These are phyloP conservation scores for Vaccinium darrowii DNA, from an alignment of 148 eudicot species.

Conservation along the genomic window DNA sequence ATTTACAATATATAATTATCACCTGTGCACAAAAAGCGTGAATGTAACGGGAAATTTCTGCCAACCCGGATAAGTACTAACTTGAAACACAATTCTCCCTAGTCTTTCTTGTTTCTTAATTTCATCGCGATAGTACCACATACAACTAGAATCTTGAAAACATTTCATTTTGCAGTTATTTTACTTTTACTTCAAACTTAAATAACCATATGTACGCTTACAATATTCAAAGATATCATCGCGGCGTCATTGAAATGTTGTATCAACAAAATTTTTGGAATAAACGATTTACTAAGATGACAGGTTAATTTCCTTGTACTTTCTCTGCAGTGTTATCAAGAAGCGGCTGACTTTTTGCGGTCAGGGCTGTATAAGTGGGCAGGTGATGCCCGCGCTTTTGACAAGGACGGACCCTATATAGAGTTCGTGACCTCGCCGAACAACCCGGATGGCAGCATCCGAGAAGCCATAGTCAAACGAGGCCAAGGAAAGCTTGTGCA, in stretches of 20 bases:
- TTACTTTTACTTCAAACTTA: background rate
- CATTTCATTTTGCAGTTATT: background rate
- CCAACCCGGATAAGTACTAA: too few species aligned
- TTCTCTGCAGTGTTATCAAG: conserved; percentile 52
- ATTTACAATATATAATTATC: background rate
- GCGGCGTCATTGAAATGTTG: background rate
- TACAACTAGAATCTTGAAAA: background rate
- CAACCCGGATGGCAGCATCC: conserved; percentile 61
- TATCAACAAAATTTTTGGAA: background rate
- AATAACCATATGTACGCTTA: background rate
- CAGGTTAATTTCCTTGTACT: background rate
- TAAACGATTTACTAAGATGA: background rate
- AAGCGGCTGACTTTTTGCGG: conserved; percentile 36
- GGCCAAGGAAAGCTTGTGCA: conserved; percentile 48
- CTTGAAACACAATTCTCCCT: background rate
- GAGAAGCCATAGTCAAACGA: conserved; percentile 44
- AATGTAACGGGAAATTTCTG: too few species aligned
- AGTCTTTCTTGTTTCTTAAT: background rate
- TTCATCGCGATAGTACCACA: background rate
- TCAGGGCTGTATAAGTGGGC: conserved; percentile 55
- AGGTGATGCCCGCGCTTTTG: conserved; percentile 54
- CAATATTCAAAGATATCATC: background rate
- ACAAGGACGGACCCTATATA: conserved; percentile 49
- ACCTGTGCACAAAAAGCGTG: too few species aligned
- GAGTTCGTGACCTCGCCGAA: conserved; percentile 76